Conservation (phyloP, 768 basidiomycete genomes). For the Lanmaoa rubissima region DNA sequence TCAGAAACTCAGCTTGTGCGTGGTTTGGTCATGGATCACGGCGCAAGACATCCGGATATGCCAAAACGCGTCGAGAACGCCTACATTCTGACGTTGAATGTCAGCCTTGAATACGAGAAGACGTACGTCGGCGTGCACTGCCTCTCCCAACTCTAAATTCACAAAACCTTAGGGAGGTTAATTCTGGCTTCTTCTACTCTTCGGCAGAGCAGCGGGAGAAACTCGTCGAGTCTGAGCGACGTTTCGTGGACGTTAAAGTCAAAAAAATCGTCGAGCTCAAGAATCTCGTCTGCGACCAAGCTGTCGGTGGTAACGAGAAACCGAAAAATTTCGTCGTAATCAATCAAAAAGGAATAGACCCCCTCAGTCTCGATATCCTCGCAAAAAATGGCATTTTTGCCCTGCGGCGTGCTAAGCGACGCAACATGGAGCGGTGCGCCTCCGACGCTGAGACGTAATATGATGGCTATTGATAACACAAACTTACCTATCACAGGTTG, state of each 20-base stretch:
- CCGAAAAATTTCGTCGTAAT: slow-evolving; percentile 88
- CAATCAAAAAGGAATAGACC: slow-evolving; percentile 99
- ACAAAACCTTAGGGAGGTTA: slow-evolving; percentile 76
- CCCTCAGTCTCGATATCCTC: slow-evolving; percentile 90
- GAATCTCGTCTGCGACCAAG: slow-evolving; percentile 93
- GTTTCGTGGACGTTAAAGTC: slow-evolving; percentile 90
- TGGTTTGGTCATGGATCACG: slow-evolving; percentile 96
- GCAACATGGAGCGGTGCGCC: slow-evolving; percentile 94
- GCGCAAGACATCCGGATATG: slow-evolving; percentile 98
- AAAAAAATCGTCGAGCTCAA: slow-evolving; percentile 97
- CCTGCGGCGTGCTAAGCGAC: slow-evolving; percentile 90
- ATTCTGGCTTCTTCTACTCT: slow-evolving; percentile 99
- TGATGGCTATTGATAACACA: slow-evolving; percentile 22
- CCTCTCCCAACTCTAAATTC: slow-evolving; percentile 17
- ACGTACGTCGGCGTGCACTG: slow-evolving; percentile 63
- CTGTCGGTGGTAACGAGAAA: slow-evolving; percentile 78
- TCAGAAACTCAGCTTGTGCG: slow-evolving; percentile 95
- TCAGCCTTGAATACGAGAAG: slow-evolving; percentile 98
- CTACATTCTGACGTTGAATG: slow-evolving; percentile 92
- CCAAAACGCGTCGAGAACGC: slow-evolving; percentile 97
- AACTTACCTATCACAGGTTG: slow-evolving; percentile 47
- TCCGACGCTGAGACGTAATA: slow-evolving; percentile 29
- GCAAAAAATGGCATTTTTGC: slow-evolving; percentile 97
- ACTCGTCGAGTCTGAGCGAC: slow-evolving; percentile 94
- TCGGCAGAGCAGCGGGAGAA: slow-evolving; percentile 98